Conservation (phyloP, 2,329 filamentous ascomycete genomes). For the Bretziella fagacearum region DNA sequence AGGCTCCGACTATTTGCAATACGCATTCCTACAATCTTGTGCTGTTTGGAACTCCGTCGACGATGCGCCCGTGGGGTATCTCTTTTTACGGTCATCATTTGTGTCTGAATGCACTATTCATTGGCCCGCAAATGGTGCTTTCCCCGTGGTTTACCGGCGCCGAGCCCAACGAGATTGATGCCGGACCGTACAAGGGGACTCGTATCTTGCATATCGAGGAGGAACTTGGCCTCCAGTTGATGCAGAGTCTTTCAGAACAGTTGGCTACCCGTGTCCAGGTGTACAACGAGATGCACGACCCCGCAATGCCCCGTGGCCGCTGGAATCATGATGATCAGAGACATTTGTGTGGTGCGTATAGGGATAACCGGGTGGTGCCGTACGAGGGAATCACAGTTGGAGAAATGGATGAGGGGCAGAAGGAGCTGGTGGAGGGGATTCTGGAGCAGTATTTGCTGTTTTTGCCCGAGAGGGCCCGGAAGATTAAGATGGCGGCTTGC, state of each 20-base stretch:
- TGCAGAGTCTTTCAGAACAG: constrained; percentile 40
- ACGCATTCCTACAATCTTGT: constrained; percentile 62
- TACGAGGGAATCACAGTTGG: constrained; percentile 49
- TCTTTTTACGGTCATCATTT: constrained; percentile 67
- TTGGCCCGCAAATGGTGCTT: constrained; percentile 46
- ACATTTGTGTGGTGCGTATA: constrained; percentile 60
- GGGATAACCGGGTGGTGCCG: constrained; percentile 61
- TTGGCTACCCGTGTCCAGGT: constrained; percentile 35
- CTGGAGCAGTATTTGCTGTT: constrained; percentile 51
- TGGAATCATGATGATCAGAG: constrained; percentile 74
- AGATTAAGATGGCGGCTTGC: constrained; percentile 37
- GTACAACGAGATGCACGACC: constrained; percentile 44
- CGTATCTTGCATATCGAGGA: constrained; percentile 51
- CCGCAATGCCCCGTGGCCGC: constrained; percentile 46
- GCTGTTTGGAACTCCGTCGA: constrained; percentile 47
- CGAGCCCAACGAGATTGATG: constrained; percentile 59
- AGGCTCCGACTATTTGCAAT: constrained; percentile 48
- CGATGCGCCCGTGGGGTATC: constrained; percentile 48
- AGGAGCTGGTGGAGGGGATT: constrained; percentile 38
- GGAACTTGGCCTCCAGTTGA: constrained; percentile 44
- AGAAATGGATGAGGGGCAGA: constrained; percentile 31
- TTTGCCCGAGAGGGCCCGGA: constrained; percentile 39
- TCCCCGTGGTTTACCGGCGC: constrained; percentile 66
- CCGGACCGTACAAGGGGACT: constrained; percentile 44
- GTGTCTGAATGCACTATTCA: constrained; percentile 54